A percentile compares a stretch with the other conserved stretches of the same genome.
phyloP scores from a whole-genome alignment of 2,329 filamentous ascomycete genomes.

The Lachnum nothofagi region DNA sequence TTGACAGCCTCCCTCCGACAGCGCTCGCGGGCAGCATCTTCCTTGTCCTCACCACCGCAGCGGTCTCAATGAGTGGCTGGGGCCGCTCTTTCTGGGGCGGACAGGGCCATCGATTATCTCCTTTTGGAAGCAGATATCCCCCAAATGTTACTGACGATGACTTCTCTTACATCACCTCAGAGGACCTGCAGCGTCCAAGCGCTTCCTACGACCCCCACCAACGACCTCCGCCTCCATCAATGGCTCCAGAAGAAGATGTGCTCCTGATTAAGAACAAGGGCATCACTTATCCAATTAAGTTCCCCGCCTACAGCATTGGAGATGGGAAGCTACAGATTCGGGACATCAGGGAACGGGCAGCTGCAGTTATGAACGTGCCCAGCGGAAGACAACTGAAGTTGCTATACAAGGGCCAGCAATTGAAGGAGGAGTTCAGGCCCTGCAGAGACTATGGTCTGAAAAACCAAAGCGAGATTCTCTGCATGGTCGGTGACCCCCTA shows the following conservation, averaged over 20 bases:
- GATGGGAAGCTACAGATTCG: conserved; percentile 64
- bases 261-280: conserved; percentile 65
- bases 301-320: conserved; percentile 70
- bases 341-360: conserved; percentile 63
- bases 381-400: conserved; percentile 58
- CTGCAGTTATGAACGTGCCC: conserved; percentile 59
- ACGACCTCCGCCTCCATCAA: conserved; percentile 35
- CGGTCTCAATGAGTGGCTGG: conserved; percentile 33
- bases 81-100: conserved; percentile 29
- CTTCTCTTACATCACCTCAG: conserved; percentile 77
- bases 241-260: conserved; percentile 59
- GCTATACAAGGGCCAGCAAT: conserved; percentile 66
- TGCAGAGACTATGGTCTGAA: conserved; percentile 58
- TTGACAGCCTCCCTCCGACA: conserved; percentile 27
- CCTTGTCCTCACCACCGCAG: conserved; percentile 25
- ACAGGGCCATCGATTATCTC: conserved; percentile 25
- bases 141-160: conserved; percentile 69
- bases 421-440: conserved; percentile 58
- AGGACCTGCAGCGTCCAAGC: conserved; percentile 54
- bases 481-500: conserved; percentile 49
- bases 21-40: conserved; percentile 23
- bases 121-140: conserved; percentile 36
- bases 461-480: conserved; percentile 56
- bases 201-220: conserved; percentile 41
- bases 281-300: conserved; percentile 62